phyloP scores from a whole-genome alignment of 331 rosid genomes.

The Malus hybrid region DNA sequence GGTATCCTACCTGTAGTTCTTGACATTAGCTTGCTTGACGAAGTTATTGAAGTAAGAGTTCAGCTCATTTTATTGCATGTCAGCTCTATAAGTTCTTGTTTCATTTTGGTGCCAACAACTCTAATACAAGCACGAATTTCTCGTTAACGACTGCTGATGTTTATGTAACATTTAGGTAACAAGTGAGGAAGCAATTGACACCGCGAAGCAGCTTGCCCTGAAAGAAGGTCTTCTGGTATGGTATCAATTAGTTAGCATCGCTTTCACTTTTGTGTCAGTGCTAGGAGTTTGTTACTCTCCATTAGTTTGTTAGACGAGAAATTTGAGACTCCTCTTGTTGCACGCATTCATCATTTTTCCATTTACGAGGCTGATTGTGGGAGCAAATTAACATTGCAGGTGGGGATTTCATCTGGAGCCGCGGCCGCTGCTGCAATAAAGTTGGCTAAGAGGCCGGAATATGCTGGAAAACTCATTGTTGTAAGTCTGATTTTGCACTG shows the following conservation, averaged over 20 bases:
- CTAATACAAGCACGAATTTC: neutral
- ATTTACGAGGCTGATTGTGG: too few species aligned
- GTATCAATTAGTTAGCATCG: too few species aligned
- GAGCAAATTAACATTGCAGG: neutral
- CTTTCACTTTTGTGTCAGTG: too few species aligned
- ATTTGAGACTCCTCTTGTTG: too few species aligned
- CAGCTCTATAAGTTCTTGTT: neutral
- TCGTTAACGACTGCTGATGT: neutral
- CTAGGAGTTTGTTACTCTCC: too few species aligned
- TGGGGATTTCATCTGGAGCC: constrained; percentile 86
- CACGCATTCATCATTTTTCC: too few species aligned
- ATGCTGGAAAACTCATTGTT: constrained; percentile 60
- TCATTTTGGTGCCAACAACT: neutral
- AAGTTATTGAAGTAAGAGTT: constrained; percentile 53
- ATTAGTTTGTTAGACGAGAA: too few species aligned
- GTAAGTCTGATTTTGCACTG: neutral
- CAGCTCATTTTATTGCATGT: neutral
- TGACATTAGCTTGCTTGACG: constrained; percentile 54
- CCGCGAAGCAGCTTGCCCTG: constrained; percentile 56
- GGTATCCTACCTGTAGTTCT: constrained; percentile 49
- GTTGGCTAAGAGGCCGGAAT: constrained; percentile 62
- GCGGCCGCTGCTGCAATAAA: constrained; percentile 69
- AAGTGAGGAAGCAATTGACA: constrained; percentile 69
- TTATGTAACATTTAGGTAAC: constrained; percentile 37
- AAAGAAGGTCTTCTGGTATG: constrained; percentile 69